Conservation (phyloP, 345 rosid genomes). For the Eucalyptus pauciflora region DNA sequence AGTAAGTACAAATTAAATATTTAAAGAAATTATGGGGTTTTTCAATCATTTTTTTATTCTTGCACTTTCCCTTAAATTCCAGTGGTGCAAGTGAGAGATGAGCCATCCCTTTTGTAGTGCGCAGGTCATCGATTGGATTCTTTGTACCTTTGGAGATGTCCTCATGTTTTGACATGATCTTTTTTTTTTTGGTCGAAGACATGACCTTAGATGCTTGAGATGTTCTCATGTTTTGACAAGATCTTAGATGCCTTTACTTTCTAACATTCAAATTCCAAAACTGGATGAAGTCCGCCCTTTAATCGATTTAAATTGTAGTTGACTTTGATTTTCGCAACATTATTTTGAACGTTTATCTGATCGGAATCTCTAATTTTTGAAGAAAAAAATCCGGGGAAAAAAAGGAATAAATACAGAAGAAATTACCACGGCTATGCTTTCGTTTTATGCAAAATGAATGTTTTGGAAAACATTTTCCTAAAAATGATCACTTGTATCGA, state of each 20-base stretch:
- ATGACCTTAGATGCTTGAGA: neutral
- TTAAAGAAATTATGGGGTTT: neutral
- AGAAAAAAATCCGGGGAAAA: neutral
- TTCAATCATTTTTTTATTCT: neutral
- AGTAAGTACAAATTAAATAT: neutral
- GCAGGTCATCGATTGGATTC: neutral
- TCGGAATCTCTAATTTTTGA: rapidly evolving
- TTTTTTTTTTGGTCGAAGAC: neutral
- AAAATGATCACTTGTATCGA: neutral
- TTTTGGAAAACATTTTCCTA: rapidly evolving
- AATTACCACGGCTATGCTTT: neutral
- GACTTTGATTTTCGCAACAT: neutral
- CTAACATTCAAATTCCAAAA: neutral
- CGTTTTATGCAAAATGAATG: rapidly evolving
- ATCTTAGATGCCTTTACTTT: neutral
- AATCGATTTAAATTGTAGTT: neutral
- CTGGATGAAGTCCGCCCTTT: neutral
- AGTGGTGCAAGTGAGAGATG: neutral
- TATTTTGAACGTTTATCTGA: neutral
- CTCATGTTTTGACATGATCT: neutral
- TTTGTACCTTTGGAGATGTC: neutral
- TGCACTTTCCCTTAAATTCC: neutral
- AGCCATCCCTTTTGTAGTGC: neutral
- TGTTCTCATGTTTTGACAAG: neutral
- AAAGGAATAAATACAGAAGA: neutral